Evolutionary conservation across 306 rosid species (phyloP), one percentile per base, ranked within the genome.

Genomic region (Ormosia emarginata): DNA sequence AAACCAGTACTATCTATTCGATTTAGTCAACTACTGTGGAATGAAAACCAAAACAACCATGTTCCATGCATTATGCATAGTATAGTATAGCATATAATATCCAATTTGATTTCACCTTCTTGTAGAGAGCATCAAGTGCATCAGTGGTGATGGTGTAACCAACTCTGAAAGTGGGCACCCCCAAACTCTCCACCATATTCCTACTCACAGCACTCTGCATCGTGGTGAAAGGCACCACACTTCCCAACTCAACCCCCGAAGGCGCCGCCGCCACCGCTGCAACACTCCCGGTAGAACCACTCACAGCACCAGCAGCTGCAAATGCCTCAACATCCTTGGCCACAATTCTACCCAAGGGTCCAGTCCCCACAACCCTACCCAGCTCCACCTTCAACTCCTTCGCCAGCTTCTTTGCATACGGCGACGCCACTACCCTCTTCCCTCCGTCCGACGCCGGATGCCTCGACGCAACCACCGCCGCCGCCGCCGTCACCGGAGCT

Each of bases 361-460:
- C 99, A 75, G 86, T 91, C 52, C 98, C 98, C 55, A 88, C 75
- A 1, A 96, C 75, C 53, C 70, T 80, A 33, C 85, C 92, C 81
- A 96, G 76, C 17, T 96, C 97, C 85, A 93, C 94, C 68, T 87
- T 89, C 89, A 92, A 70, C 68, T 96, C 98, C 86, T 91, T 93
- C 0, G 98, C 99, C 49, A 96, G 84, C 83, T 96, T 96, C 92
- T 93, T 96, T 8, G 98, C 99, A 79, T 92, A 96, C 0, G 98
- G 98, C 6, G 99, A 93, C 2, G 98, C 99, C 75, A 96, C 97
- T 15, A 92, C 75, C 53, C 98, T 87, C 90, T 88, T 95, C 77
- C 99, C 98, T 68, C 92, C 97, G 77, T 92, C 97, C 6, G 98
- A 92, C 7, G 99, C 99, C 5, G 94, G 99, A 82, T 95, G 98